A percentile compares a stretch with the other conserved stretches of the same genome.
Evolutionary conservation across 345 rosid genomes (phyloP).

Genomic region (Citrus maxima): DNA sequence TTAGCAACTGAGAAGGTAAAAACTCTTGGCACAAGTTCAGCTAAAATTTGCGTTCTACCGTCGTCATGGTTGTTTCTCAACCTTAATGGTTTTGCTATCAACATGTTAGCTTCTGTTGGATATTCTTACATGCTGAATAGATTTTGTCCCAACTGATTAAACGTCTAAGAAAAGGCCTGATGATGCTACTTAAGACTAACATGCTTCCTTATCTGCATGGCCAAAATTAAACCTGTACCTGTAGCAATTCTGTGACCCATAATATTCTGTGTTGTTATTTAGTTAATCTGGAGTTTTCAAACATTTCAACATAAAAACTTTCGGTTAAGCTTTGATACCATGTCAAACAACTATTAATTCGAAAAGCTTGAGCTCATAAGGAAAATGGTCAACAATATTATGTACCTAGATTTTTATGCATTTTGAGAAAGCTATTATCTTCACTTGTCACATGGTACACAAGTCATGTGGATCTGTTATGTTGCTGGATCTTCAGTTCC

Average conservation of each 20-base stretch:
- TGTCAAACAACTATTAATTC: neutral
- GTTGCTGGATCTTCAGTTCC: conserved; percentile 2
- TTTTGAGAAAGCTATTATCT: neutral
- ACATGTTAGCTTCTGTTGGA: neutral
- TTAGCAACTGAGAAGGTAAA: conserved; percentile 53
- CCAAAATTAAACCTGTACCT: neutral
- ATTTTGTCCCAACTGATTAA: neutral
- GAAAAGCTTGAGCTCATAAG: neutral
- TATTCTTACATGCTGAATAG: neutral
- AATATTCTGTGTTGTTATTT: neutral
- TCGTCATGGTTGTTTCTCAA: neutral
- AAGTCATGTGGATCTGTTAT: neutral
- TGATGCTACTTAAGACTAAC: neutral
- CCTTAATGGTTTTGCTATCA: neutral
- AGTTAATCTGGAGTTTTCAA: neutral
- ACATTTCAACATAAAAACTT: neutral
- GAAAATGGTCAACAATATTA: neutral
- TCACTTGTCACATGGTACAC: neutral
- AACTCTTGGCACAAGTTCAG: conserved; percentile 21
- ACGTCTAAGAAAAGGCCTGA: neutral
- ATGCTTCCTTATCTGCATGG: neutral
- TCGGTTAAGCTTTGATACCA: neutral
- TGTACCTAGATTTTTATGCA: neutral
- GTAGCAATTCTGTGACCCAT: neutral
- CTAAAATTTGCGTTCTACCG: conserved; percentile 8